phyloP scores from a whole-genome alignment of 2,329 filamentous ascomycete species.

The Zalaria sp. region DNA sequence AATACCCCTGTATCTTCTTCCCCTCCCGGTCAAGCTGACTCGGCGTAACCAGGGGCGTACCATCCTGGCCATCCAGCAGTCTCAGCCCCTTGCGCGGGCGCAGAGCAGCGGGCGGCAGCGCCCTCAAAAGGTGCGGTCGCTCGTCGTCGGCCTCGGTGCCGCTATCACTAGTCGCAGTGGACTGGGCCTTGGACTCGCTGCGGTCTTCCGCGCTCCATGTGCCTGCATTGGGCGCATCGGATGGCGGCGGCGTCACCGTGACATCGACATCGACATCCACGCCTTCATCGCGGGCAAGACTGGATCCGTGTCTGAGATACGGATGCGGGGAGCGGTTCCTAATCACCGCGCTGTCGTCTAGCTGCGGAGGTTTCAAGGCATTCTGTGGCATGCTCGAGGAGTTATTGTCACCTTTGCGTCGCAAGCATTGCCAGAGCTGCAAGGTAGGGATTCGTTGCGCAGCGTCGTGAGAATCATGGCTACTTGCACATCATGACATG shows the following conservation, averaged over 20 bases:
- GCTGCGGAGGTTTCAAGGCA: not conserved
- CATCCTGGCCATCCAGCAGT: conserved; percentile 22
- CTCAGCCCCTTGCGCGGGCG: conserved; percentile 62
- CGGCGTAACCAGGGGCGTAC: conserved; percentile 29
- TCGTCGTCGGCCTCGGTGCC: conserved; percentile 95
- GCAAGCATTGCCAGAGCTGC: no score
- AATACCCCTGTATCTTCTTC: conserved; percentile 23
- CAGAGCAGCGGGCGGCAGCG: conserved; percentile 64
- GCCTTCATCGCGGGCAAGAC: not conserved
- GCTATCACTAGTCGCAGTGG: conserved; percentile 63
- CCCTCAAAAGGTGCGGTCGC: conserved; percentile 59
- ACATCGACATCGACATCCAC: no score
- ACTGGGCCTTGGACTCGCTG: conserved; percentile 13
- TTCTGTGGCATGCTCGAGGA: not conserved
- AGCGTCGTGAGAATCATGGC: no score
- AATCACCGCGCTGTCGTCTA: not conserved
- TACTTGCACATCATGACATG: no score
- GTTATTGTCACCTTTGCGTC: no score
- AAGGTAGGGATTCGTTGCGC: no score
- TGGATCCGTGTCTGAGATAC: conserved; percentile 1
- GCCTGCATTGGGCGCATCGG: no score
- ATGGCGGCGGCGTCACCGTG: no score
- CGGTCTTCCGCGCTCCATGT: not conserved
- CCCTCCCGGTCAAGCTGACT: conserved; percentile 33
- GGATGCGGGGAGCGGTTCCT: conserved; percentile 6